These are phyloP conservation scores for Populus euphratica DNA, from an alignment of 345 rosid species.

Conservation along the genomic window DNA sequence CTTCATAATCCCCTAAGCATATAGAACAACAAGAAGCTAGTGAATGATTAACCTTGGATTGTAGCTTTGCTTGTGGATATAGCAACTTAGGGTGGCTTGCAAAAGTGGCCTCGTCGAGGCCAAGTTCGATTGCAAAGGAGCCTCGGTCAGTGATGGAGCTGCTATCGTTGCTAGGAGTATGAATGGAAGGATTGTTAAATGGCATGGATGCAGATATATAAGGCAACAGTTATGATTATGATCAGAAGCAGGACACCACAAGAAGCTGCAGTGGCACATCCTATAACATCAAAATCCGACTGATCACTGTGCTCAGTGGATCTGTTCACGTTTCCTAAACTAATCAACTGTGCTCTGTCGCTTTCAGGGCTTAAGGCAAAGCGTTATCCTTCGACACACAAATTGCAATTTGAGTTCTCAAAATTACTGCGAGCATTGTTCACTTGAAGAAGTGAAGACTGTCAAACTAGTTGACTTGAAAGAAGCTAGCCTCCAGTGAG, in stretches of 20 bases:
- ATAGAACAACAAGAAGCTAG: constrained; percentile 28
- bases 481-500: background rate
- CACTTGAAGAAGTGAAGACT: background rate
- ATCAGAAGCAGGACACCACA: background rate
- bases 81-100: constrained; percentile 33
- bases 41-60: background rate
- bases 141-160: background rate
- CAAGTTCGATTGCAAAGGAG: constrained; percentile 13
- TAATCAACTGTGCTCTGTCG: background rate
- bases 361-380: background rate
- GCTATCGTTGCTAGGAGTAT: background rate
- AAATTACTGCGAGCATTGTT: background rate
- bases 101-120: constrained; percentile 31
- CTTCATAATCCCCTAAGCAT: constrained; percentile 30
- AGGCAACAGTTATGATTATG: background rate
- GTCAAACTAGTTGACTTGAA: background rate
- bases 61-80: constrained; percentile 20
- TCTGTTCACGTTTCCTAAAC: too few relatives aligned
- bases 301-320: background rate
- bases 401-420: background rate
- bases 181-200: background rate
- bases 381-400: background rate
- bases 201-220: background rate
- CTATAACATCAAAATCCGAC: background rate
- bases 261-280: background rate